Evolutionary conservation across 768 basidiomycete genomes (phyloP).

Genomic region (Mycena vulgaris): DNA sequence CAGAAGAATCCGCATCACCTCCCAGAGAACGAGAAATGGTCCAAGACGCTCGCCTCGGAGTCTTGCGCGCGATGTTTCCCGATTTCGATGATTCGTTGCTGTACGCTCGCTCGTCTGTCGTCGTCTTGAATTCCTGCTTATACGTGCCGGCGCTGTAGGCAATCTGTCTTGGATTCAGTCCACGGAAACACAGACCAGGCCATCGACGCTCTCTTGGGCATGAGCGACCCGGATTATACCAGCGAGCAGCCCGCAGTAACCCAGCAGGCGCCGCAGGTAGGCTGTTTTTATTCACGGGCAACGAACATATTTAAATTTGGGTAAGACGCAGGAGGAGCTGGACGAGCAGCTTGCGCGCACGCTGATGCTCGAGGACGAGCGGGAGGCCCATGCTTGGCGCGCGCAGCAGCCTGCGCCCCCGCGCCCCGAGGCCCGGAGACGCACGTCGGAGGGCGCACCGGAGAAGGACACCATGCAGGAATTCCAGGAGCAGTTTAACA

Average conservation of each 20-base stretch:
- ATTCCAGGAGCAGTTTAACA: conserved; percentile 81
- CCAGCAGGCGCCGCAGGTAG: conserved; percentile 48
- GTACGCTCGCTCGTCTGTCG: conserved; percentile 54
- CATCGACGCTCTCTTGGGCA: conserved; percentile 82
- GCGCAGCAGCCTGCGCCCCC: conserved; percentile 41
- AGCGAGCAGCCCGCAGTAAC: conserved; percentile 52
- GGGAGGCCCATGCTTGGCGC: conserved; percentile 56
- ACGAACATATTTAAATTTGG: too few species aligned
- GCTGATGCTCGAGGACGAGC: conserved; percentile 76
- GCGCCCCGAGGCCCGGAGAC: conserved; percentile 33
- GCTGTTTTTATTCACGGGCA: too few species aligned
- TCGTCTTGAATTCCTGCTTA: background rate
- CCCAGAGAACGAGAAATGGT: conserved; percentile 34
- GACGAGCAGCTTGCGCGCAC: conserved; percentile 87
- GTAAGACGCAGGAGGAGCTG: conserved; percentile 75
- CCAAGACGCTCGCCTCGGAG: conserved; percentile 65
- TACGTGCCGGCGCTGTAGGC: conserved; percentile 52
- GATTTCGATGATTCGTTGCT: conserved; percentile 84
- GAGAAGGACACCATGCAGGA: conserved; percentile 74
- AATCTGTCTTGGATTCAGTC: conserved; percentile 82
- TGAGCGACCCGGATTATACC: conserved; percentile 87
- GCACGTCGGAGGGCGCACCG: conserved; percentile 32
- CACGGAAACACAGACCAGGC: conserved; percentile 81
- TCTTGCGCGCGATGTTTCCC: conserved; percentile 81
- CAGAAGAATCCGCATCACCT: conserved; percentile 1